Evolutionary conservation across 2,329 filamentous ascomycete genomes (phyloP), one percentile per base, ranked within the genome.

Genomic region (Knufia petricola): DNA sequence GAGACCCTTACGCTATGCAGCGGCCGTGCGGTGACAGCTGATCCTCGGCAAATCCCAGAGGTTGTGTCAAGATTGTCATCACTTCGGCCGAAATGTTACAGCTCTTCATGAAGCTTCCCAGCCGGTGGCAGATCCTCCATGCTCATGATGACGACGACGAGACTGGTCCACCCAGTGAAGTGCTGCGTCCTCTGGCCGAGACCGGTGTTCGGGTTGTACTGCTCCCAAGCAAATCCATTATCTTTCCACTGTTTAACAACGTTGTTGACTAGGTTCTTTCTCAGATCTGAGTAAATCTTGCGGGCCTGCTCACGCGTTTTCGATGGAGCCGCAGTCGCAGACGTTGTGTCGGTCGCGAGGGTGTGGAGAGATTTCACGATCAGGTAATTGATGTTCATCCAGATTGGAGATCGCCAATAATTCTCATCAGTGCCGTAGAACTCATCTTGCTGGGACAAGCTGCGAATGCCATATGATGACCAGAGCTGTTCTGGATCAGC

Each of bases 151-250:
- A 95, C 95, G 39, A 96, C 89, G 41, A 96, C 86, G 67, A 96
- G 72, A 64, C 87, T 95, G n/a, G 92, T 98, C 92, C 92, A 98
- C 44, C 92, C 92, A 0, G 92, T 95, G 64, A 98, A 98, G 67
- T 96, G 90, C 73, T 95, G 88, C 3, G 89, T 96, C 36, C 92
- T 77, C 72, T 96, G 90, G n/a, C 92, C 92, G 46, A 78, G 78
- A 39, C 92, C 92, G 2, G 87, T 94, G 59, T 95, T 87, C 0
- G 89, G 87, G 64, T 94, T 87, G 66, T 96, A 98, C 69, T 98
- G 92, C 69, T 98, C 92, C 90, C 90, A 98, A 0, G 90, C 92
- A 64, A 96, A 96, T 15, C 90, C 90, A 0, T 92, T 96, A 62
- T 86, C 79, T 63, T 82, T 74, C 90, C 90, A 98, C 64, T 82